Evolutionary conservation across 345 rosid species (phyloP).

Genomic region (Lenwebbia sp.): DNA sequence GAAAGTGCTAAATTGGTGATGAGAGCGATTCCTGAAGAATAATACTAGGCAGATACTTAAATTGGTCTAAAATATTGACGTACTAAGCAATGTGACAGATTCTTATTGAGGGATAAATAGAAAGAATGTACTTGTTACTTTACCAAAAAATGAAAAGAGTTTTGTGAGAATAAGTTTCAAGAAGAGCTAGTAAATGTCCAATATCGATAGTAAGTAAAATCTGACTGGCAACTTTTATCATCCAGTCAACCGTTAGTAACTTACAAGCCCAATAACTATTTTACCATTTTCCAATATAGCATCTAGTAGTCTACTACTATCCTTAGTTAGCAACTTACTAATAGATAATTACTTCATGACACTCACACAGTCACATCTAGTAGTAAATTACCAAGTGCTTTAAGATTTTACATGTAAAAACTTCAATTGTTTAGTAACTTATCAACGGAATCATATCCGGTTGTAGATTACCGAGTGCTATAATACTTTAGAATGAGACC

Average conservation of each 20-base stretch:
- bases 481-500: too few species aligned
- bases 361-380: neutral
- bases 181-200: neutral
- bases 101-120: too few species aligned
- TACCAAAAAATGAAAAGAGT: neutral
- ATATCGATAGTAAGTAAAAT: neutral
- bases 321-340: too few species aligned
- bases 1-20: neutral
- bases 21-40: neutral
- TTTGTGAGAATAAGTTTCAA: too few species aligned
- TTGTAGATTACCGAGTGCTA: neutral
- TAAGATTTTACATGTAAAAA: neutral
- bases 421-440: too few species aligned
- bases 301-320: too few species aligned
- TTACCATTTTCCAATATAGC: too few species aligned
- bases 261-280: too few species aligned
- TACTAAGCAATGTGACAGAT: neutral
- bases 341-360: neutral
- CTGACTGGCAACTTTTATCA: too few species aligned
- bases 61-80: neutral
- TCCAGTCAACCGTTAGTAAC: too few species aligned
- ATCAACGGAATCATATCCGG: neutral
- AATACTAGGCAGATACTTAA: neutral
- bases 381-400: neutral
- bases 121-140: neutral